These are phyloP conservation scores for Xylariaceae sp. DNA, from an alignment of 2,329 filamentous ascomycete genomes.

Conservation along the genomic window DNA sequence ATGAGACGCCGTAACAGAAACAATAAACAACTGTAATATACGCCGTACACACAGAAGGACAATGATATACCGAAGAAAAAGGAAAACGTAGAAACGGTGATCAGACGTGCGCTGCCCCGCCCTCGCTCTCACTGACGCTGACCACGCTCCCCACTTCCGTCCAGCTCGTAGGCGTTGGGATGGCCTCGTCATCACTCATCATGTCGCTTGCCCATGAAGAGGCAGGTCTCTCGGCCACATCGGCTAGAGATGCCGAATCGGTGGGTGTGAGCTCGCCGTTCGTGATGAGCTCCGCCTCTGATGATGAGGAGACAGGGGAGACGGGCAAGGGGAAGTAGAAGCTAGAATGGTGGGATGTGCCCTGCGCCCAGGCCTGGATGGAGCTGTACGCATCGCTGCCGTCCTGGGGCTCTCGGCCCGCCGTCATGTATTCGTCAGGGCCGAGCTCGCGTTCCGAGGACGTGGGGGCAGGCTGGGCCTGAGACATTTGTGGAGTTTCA, in stretches of 20 bases:
- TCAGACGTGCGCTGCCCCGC: constrained; percentile 36
- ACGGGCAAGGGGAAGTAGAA: constrained; percentile 60
- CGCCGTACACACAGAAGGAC: not conserved
- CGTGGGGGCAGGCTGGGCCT: constrained; percentile 21
- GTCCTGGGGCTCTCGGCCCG: constrained; percentile 43
- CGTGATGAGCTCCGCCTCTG: constrained; percentile 50
- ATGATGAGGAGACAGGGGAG: constrained; percentile 49
- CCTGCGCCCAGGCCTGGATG: constrained; percentile 62
- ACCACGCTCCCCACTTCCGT: constrained; percentile 61
- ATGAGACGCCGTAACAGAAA: not conserved
- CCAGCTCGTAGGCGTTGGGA: constrained; percentile 60
- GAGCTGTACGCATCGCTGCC: constrained; percentile 48
- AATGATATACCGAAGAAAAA: not conserved
- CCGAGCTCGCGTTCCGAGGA: constrained; percentile 40
- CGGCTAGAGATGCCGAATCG: constrained; percentile 52
- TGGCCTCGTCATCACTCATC: constrained; percentile 56
- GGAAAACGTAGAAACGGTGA: not conserved
- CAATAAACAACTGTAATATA: not conserved
- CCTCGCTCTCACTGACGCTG: constrained; percentile 51
- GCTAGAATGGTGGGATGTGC: constrained; percentile 44
- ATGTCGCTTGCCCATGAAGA: constrained; percentile 48
- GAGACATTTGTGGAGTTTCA: not conserved
- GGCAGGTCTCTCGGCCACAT: constrained; percentile 42
- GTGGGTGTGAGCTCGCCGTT: constrained; percentile 56
- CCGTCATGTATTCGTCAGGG: constrained; percentile 50